These are phyloP conservation scores for Wickerhamiella nectarea DNA, from an alignment of 805 yeast species.

Conservation along the genomic window DNA sequence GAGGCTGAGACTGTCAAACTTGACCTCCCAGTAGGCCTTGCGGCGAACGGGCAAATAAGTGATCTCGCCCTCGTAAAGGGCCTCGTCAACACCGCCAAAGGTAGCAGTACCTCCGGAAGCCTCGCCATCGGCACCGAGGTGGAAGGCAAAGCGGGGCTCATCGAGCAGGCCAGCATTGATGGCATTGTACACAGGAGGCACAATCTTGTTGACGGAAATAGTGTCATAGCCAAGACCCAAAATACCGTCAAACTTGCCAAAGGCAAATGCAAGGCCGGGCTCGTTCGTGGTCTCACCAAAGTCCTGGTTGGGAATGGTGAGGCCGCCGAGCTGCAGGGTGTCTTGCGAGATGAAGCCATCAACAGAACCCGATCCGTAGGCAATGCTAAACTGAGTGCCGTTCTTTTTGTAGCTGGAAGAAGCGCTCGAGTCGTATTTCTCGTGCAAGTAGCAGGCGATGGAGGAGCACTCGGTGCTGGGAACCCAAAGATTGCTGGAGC, in stretches of 20 bases:
- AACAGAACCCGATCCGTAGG: conserved; percentile 85
- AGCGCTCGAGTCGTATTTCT: conserved; percentile 72
- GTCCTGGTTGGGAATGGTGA: conserved; percentile 74
- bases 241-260: conserved; percentile 97
- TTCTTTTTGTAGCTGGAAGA: conserved; percentile 79
- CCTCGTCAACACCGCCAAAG: conserved; percentile 82
- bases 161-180: conserved; percentile 69
- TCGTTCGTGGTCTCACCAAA: conserved; percentile 96
- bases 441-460: conserved; percentile 87
- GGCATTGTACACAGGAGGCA: conserved; percentile 91
- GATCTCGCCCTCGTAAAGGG: conserved; percentile 66
- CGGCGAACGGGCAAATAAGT: conserved; percentile 97
- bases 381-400: conserved; percentile 74
- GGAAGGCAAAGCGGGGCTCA: conserved; percentile 74
- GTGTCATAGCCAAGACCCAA: conserved; percentile 89
- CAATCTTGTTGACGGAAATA: conserved; percentile 75
- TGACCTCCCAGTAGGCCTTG: conserved; percentile 99
- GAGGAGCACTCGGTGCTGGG: conserved; percentile 83
- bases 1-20: conserved; percentile 75
- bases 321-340: conserved; percentile 64
- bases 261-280: conserved; percentile 96
- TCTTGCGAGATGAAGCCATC: conserved; percentile 90
- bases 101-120: conserved; percentile 82
- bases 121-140: conserved; percentile 63
- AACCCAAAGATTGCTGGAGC: conserved; percentile 94